Evolutionary conservation across 148 eudicot species (phyloP), one percentile per base, ranked within the genome.

Genomic region (Salicornia ramosissima): DNA sequence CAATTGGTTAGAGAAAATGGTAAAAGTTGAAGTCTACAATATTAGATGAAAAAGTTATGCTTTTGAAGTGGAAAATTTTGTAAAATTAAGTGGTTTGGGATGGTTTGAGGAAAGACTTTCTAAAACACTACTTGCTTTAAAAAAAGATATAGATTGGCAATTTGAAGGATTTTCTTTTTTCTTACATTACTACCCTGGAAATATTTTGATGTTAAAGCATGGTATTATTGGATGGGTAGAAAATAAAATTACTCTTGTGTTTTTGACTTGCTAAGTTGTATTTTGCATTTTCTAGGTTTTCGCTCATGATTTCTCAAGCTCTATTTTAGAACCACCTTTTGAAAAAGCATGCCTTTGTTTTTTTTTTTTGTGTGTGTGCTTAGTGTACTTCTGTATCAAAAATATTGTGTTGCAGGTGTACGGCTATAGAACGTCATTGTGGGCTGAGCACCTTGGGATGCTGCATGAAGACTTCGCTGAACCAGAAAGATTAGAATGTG

Each of bases 401-500:
- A 26, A 43, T 31, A 28, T 43, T 69, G 12, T 69, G 43, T 26
- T 75, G 79, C 84, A 87, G 92, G 71, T 87, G 12, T 87, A 87
- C 52, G 91, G 91, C 25, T 83, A 85, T 65, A 83, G 91, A 78
- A 79, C 67, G 60, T 87, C 91, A 33, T 73, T 87, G 62, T 87
- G 92, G 92, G 87, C 87, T 16, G 92, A 83, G 79, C 86, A 85
- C 59, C 83, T 85, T 42, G 92, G 89, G 60, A 71, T 30, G 72
- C 8, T 82, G 39, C 84, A 88, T 6, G 71, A 73, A 8, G 45
- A 71, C 55, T 85, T 81, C 55, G 11, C 78, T 42, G 54, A 79
- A 61, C 89, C 92, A 21, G 82, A 75, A 73, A 80, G 84, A 39
- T 53, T 85, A 66, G 87, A 83, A 40, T 85, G 89, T 57, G 89